Percentiles rank a stretch among this genome's conserved stretches.
These are phyloP conservation scores for Gossypium raimondii DNA, from an alignment of 345 rosid species.

Conservation along the genomic window DNA sequence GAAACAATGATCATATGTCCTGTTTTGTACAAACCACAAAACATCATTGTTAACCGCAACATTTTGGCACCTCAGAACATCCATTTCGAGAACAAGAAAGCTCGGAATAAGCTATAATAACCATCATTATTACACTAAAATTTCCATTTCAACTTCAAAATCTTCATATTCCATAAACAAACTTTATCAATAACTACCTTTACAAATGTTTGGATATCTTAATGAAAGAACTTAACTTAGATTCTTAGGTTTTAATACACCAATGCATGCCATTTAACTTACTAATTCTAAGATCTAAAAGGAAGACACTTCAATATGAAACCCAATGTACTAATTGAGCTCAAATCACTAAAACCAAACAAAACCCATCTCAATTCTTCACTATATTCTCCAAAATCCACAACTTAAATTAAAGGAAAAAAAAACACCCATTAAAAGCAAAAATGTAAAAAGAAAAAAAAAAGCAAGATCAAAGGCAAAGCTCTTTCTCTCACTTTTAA, in stretches of 20 bases:
- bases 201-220: background rate
- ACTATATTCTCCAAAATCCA: constrained; percentile 11
- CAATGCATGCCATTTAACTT: constrained; percentile 13
- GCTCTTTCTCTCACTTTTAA: constrained; percentile 13
- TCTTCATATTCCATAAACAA: background rate
- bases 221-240: background rate
- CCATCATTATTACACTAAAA: background rate
- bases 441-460: constrained; percentile 12
- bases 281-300: constrained; percentile 29
- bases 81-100: constrained; percentile 7
- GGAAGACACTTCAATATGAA: constrained; percentile 18
- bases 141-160: background rate
- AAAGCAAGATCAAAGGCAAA: constrained; percentile 19
- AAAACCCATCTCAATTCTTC: constrained; percentile 21
- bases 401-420: background rate
- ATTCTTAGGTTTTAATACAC: background rate
- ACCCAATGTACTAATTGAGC: background rate
- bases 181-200: background rate
- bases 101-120: background rate
- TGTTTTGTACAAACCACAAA: constrained; percentile 5
- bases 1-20: constrained; percentile 3
- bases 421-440: background rate
- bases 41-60: background rate
- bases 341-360: constrained; percentile 14
- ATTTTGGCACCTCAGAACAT: background rate